Base-by-base conservation (phyloP, 2,329 filamentous ascomycete genomes). In the Diaporthe citriasiana region DNA sequence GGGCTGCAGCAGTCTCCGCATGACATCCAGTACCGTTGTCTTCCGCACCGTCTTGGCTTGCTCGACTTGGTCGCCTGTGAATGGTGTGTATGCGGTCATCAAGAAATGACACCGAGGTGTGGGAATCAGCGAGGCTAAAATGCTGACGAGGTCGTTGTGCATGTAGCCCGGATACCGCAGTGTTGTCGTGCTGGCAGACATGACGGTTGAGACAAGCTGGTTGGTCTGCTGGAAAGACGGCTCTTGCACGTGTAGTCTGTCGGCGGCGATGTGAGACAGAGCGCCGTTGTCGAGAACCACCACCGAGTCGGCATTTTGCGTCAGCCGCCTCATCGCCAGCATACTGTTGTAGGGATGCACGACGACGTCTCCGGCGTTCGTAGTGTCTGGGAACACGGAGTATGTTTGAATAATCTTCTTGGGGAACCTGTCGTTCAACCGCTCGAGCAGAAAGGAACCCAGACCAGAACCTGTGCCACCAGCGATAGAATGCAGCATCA, bases 381-480 rank as follows among this genome's bases (percentile, higher is more conserved):
- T 94, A 0, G 94, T 97, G 82, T 98, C 97, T 2, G 97, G 96
- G 79, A 99, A 99, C 70, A 99, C 97, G 0, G 96, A 98, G 84
- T 99, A 99, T 55, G 97, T 98, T 85, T 99, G 97, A 73, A 99
- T 98, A 77, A 99, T 92, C 88, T 99, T 99, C 86, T 99, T 99
- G 47, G 97, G 97, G 79, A 98, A 99, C 66, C 95, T 91, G 83
- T 99, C 97, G 83, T 99, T 99, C 83, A 99, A 92, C 77, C 95
- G 90, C 84, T 99, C 97, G 25, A 99, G 91, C 75, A 99, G 89
- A 81, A 97, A 99, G 38, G 95, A 98, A 33, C 97, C 97, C 59
- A 99, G 85, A n/a, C 97, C 97, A 30, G 95, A 98, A 12, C 97
- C 97, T 25, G 97, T 99, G 73, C 97, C 97, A 76, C 97, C 97